Evolutionary conservation across 495 filamentous ascomycete genomes (phyloP).

Genomic region (Platismatia glauca): DNA sequence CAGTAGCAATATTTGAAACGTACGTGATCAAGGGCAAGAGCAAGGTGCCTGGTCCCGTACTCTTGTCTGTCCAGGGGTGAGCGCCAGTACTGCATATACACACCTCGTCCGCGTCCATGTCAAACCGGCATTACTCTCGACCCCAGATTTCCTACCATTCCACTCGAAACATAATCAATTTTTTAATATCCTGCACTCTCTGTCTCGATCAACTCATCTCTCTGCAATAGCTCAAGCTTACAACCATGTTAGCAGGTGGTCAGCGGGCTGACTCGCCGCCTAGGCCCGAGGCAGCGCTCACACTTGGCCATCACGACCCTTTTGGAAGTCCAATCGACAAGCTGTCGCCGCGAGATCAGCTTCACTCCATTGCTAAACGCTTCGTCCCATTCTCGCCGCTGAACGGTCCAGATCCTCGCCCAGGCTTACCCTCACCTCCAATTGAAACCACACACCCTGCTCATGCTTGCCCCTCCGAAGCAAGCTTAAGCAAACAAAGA

Average conservation of each 20-base stretch:
- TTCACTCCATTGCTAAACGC: constrained; percentile 15
- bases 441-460: background rate
- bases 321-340: constrained; percentile 7
- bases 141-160: constrained; percentile 8
- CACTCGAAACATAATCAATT: background rate
- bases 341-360: constrained; percentile 1
- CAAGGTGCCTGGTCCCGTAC: constrained; percentile 11
- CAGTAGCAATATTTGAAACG: constrained; percentile 3
- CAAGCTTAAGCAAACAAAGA: constrained; percentile 16
- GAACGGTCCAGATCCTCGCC: background rate
- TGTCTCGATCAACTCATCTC: background rate
- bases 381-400: background rate
- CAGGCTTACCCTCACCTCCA: background rate
- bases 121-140: constrained; percentile 4
- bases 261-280: constrained; percentile 7
- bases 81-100: background rate
- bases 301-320: constrained; percentile 10
- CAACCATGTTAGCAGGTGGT: constrained; percentile 12
- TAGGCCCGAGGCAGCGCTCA: background rate
- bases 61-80: constrained; percentile 10
- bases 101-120: background rate
- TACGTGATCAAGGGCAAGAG: constrained; percentile 8
- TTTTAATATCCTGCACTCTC: background rate
- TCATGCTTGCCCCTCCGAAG: constrained; percentile 4
- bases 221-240: constrained; percentile 9